Base-by-base conservation (phyloP, 805 yeast species). In the Cyberlindnera nakhonratchasimensis region DNA sequence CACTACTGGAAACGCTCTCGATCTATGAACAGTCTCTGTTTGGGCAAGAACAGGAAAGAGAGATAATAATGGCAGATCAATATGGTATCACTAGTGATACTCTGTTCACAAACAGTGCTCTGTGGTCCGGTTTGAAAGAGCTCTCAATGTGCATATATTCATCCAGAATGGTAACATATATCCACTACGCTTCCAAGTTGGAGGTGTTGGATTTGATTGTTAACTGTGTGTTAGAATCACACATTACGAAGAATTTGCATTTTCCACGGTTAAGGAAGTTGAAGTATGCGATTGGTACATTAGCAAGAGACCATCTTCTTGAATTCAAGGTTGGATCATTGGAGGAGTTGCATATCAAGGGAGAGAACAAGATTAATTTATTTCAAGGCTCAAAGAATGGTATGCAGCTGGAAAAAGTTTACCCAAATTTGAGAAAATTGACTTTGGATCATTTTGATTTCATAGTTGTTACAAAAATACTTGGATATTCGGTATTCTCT, bases 181-280 rank as follows among this genome's bases (percentile, higher is more conserved):
- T 34, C 2, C 34, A 37, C 21, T 11, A 29, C 17, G 34, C 38
- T n/a, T 16, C 29, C 8, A 30, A 28, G 6, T 23, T 42, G 22
- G 34, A 32, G 13, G 38, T 32, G 32, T 25, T 37, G 22, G 22
- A 36, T n/a, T 7, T 34, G 23, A 14, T 24, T 5, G 24, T 37
- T 2, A 17, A 24, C 9, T 17, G 31, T n/a, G 9, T 18, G 9
- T 13, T 33, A 7, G 28, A 33, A 6, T 3, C 19, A 12, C 10
- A 19, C 2, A n/a, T 10, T 12, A 34, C 41, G 12, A 14, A 14
- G 21, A 33, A 14, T 3, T 4, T 41, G n/a, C 6, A 13, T 11
- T 41, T 45, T 36, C 41, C 43, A 12, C 9, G n/a, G 3, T 28
- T 45, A 29, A 35, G 25, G 30, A 38, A 21, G 13, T 35, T 45